Percentiles rank a stretch among this genome's conserved stretches.
These are phyloP conservation scores for Magnolia officinalis DNA, from an alignment of 164 flowering plant genomes.

Conservation along the genomic window DNA sequence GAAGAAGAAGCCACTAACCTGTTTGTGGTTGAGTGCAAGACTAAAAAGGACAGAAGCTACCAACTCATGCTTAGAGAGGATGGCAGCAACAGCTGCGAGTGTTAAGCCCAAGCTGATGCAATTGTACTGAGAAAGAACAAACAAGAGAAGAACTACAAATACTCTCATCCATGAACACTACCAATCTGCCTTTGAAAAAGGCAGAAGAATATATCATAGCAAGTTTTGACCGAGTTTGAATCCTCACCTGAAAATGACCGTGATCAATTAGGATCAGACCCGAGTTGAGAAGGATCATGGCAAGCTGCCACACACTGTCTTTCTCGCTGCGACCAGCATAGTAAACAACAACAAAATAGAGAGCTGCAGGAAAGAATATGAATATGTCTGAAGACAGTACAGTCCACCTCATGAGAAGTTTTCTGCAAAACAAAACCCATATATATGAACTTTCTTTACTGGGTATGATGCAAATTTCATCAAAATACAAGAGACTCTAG, in stretches of 20 bases:
- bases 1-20: constrained; percentile 39
- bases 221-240: background rate
- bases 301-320: constrained; percentile 62
- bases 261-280: constrained; percentile 85
- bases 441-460: background rate
- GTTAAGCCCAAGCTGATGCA: constrained; percentile 95
- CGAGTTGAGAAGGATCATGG: constrained; percentile 70
- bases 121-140: constrained; percentile 59
- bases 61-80: constrained; percentile 60
- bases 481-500: background rate
- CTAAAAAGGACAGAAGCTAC: constrained; percentile 57
- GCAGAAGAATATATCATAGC: background rate
- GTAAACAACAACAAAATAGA: constrained; percentile 49
- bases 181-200: background rate
- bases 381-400: constrained; percentile 74
- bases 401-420: constrained; percentile 91
- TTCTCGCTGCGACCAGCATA: constrained; percentile 29
- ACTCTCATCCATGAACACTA: background rate
- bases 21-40: constrained; percentile 92
- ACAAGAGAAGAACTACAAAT: constrained; percentile 4
- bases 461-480: background rate
- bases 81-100: constrained; percentile 81
- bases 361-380: constrained; percentile 76
- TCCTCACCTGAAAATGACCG: constrained; percentile 96
- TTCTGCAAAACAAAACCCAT: constrained; percentile 42